A percentile compares a stretch with the other conserved stretches of the same genome.
These are phyloP conservation scores for Coniosporium apollinis DNA, from an alignment of 495 filamentous ascomycete genomes.

Conservation along the genomic window DNA sequence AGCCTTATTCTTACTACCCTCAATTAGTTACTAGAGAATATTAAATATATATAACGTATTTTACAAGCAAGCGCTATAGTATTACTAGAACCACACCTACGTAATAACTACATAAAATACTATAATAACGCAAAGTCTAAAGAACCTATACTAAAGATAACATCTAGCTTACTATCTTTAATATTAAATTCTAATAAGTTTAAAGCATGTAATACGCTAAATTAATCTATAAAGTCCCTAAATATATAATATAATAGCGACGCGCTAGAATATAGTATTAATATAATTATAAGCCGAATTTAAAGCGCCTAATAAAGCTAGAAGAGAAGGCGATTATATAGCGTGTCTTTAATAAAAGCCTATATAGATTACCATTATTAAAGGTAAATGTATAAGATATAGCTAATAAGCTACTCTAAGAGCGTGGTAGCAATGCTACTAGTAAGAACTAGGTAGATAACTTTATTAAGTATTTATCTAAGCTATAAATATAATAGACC, in stretches of 20 bases:
- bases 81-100: too few relatives aligned
- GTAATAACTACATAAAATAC: too few relatives aligned
- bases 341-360: slow-evolving; percentile 23
- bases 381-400: slow-evolving; percentile 24
- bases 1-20: too few relatives aligned
- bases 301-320: slow-evolving; percentile 15
- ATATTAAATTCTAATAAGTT: slow-evolving; percentile 2
- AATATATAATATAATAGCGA: background rate
- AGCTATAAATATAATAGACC: slow-evolving; percentile 19
- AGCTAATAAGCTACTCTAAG: slow-evolving; percentile 19
- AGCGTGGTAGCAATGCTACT: slow-evolving; percentile 10
- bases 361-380: slow-evolving; percentile 15
- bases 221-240: slow-evolving; percentile 1
- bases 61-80: too few relatives aligned
- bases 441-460: slow-evolving; percentile 15
- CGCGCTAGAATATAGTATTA: slow-evolving; percentile 1
- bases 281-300: slow-evolving; percentile 9
- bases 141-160: slow-evolving; percentile 4
- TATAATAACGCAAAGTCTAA: background rate
- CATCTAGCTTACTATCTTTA: slow-evolving; percentile 7
- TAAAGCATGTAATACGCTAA: slow-evolving; percentile 3
- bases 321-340: slow-evolving; percentile 20
- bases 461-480: slow-evolving; percentile 19
- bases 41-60: too few relatives aligned
- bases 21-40: too few relatives aligned